phyloP scores from a whole-genome alignment of 164 flowering plant genomes.

The Protea cynaroides region DNA sequence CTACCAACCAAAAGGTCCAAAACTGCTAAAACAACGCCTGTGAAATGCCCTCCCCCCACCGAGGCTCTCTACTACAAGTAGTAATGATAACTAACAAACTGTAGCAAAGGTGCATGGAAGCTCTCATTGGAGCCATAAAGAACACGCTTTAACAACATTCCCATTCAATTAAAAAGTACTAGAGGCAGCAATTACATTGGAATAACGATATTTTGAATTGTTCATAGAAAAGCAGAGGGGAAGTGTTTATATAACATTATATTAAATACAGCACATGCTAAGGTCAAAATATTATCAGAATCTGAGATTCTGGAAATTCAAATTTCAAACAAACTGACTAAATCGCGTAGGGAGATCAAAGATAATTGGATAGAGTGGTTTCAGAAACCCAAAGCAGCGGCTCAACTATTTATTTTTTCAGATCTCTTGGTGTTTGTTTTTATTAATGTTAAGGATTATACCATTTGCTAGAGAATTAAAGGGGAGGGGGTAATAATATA shows the following conservation, averaged over 20 bases:
- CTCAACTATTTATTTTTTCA: too few species aligned
- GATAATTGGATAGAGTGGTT: background rate
- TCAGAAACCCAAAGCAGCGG: too few species aligned
- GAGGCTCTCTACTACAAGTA: background rate
- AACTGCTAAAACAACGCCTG: too few species aligned
- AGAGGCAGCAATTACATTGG: background rate
- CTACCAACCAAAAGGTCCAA: background rate
- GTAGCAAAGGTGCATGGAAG: constrained; percentile 21
- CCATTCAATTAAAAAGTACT: background rate
- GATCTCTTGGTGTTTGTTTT: too few species aligned
- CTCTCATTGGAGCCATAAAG: constrained; percentile 11
- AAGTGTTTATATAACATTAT: too few species aligned
- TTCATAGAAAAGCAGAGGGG: background rate
- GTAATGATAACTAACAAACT: background rate
- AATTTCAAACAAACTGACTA: background rate
- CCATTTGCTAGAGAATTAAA: too few species aligned
- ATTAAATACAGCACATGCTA: background rate
- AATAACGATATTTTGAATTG: background rate
- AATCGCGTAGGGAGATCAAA: background rate
- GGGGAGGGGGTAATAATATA: too few species aligned
- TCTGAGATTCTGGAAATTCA: background rate
- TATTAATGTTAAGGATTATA: too few species aligned
- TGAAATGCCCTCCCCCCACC: background rate
- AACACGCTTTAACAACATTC: constrained; percentile 7
- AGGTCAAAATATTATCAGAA: background rate